phyloP scores from a whole-genome alignment of 2,329 filamentous ascomycete genomes.

The Paraconiothyrium brasiliense region DNA sequence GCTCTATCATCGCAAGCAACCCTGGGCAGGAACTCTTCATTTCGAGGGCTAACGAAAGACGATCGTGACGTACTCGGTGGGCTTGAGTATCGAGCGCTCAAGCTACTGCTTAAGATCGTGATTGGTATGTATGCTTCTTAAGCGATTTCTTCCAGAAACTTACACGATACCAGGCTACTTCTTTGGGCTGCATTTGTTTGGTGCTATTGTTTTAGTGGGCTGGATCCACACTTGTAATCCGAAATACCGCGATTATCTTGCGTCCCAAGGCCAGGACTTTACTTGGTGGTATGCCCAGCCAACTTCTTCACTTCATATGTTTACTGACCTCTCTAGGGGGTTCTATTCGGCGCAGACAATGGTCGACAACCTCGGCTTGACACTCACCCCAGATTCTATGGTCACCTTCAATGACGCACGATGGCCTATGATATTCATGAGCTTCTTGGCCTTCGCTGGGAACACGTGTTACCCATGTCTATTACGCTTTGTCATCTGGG shows the following conservation, averaged over 20 bases:
- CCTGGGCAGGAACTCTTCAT: conserved; percentile 59
- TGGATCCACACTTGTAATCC: conserved; percentile 55
- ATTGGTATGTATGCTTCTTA: conserved; percentile 37
- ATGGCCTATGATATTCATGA: conserved; percentile 59
- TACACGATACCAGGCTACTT: conserved; percentile 51
- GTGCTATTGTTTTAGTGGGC: conserved; percentile 55
- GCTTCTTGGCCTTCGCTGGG: conserved; percentile 60
- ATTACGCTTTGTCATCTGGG: conserved; percentile 66
- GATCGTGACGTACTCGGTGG: conserved; percentile 59
- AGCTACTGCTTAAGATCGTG: conserved; percentile 59
- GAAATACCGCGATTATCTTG: conserved; percentile 59
- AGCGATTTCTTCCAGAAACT: not conserved
- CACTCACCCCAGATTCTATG: conserved; percentile 66
- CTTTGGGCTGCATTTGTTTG: conserved; percentile 59
- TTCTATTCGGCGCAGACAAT: conserved; percentile 59
- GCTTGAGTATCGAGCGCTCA: conserved; percentile 61
- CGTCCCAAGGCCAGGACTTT: conserved; percentile 52
- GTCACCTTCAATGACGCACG: conserved; percentile 62
- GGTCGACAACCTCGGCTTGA: conserved; percentile 62
- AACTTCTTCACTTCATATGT: too few relatives aligned
- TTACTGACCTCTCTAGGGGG: conserved; percentile 22
- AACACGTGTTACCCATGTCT: conserved; percentile 67
- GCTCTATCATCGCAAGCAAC: conserved; percentile 56
- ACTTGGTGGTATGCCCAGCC: conserved; percentile 59
- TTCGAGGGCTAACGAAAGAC: conserved; percentile 54